Conservation (phyloP, 495 filamentous ascomycete genomes). For the Podospora bellae-mahoneyi region DNA sequence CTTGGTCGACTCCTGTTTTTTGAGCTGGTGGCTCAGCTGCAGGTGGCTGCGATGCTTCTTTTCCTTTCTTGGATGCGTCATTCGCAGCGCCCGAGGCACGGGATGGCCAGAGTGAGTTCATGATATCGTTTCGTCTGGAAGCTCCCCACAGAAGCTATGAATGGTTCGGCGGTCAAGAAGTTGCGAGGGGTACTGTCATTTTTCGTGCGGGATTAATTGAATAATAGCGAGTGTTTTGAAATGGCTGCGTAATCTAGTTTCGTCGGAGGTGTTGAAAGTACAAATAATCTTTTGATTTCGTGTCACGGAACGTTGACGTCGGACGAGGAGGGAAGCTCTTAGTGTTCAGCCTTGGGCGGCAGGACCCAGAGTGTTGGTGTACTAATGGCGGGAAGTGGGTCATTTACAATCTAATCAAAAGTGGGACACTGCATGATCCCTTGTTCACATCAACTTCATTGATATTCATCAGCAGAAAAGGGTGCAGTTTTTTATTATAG, state of each 20-base stretch:
- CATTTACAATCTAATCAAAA: neutral
- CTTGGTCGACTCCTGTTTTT: slow-evolving; percentile 1
- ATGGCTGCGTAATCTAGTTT: neutral
- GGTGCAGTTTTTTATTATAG: neutral
- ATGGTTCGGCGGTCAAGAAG: neutral
- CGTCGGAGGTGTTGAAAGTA: neutral
- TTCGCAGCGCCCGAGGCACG: slow-evolving; percentile 27
- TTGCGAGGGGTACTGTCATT: neutral
- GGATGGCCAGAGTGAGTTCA: slow-evolving; percentile 45
- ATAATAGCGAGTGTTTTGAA: neutral
- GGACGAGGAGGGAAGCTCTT: neutral
- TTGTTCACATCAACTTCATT: neutral
- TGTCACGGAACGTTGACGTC: neutral
- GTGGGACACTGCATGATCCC: neutral
- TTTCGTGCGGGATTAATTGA: neutral
- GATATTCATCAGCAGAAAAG: neutral
- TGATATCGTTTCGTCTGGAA: slow-evolving; percentile 25
- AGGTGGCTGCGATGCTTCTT: slow-evolving; percentile 17
- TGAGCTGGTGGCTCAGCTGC: slow-evolving; percentile 8
- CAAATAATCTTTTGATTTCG: neutral
- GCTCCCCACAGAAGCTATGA: slow-evolving; percentile 4
- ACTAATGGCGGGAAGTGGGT: neutral
- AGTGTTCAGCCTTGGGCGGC: neutral
- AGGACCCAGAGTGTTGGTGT: neutral
- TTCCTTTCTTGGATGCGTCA: slow-evolving; percentile 16